These are phyloP conservation scores for Melampsora larici-populina DNA, from an alignment of 1,284 basidiomycete genomes.

Conservation along the genomic window DNA sequence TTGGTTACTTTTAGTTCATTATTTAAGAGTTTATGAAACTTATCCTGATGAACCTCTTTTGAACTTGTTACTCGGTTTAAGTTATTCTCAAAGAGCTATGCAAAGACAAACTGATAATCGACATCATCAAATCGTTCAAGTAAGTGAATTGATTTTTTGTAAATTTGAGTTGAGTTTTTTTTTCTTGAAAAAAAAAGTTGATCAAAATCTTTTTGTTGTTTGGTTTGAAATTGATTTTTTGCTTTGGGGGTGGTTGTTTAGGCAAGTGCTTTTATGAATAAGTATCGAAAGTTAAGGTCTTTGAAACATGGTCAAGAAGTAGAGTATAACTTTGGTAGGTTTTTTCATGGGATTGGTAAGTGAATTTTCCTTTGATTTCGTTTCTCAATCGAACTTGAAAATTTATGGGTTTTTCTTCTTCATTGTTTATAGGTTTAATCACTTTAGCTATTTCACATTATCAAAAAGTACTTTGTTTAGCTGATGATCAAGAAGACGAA, in stretches of 20 bases:
- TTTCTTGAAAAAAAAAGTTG: too few species aligned
- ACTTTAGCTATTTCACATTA: constrained; percentile 80
- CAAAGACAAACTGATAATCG: constrained; percentile 91
- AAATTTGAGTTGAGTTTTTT: too few species aligned
- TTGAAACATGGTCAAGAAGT: constrained; percentile 60
- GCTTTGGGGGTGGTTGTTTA: too few species aligned
- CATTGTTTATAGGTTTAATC: constrained; percentile 63
- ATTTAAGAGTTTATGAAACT: constrained; percentile 80
- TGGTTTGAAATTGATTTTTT: too few species aligned
- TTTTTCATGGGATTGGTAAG: constrained; percentile 82
- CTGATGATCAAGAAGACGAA: constrained; percentile 45
- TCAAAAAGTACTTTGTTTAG: constrained; percentile 65
- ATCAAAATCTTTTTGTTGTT: too few species aligned
- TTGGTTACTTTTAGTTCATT: constrained; percentile 65
- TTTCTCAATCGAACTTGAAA: too few species aligned
- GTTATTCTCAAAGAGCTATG: constrained; percentile 82
- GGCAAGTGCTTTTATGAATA: constrained; percentile 75
- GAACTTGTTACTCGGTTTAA: constrained; percentile 74
- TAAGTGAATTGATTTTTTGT: constrained; percentile 49
- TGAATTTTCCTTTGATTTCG: too few species aligned
- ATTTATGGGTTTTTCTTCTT: background rate
- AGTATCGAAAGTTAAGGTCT: constrained; percentile 65
- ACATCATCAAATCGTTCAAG: constrained; percentile 77
- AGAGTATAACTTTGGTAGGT: constrained; percentile 85
- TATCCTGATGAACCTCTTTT: constrained; percentile 78